Conservation (phyloP, 345 rosid genomes). For the Euphorbia lathyris region DNA sequence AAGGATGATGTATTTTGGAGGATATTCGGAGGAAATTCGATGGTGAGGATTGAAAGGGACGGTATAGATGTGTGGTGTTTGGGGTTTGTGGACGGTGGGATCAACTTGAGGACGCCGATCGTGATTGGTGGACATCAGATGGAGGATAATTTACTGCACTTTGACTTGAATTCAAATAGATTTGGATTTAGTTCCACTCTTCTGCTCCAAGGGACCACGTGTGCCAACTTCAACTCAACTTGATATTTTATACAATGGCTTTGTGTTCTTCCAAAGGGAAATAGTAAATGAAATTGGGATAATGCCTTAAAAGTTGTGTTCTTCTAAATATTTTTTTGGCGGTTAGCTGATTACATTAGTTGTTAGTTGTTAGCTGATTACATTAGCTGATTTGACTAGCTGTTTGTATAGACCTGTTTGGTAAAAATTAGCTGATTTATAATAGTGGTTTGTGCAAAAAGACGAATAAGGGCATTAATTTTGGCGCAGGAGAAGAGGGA, state of each 20-base stretch:
- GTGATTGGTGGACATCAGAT: constrained; percentile 25
- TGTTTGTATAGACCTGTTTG: too few species aligned
- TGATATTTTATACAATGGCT: not conserved
- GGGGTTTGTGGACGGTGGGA: constrained; percentile 42
- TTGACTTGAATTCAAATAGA: constrained; percentile 13
- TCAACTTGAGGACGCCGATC: constrained; percentile 8
- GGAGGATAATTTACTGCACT: constrained; percentile 24
- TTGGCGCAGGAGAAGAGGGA: too few species aligned
- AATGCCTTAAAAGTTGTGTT: too few species aligned
- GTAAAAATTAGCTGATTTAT: too few species aligned
- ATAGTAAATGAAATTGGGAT: too few species aligned
- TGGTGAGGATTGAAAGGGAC: constrained; percentile 23
- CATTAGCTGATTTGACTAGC: too few species aligned
- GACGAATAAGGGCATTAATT: too few species aligned
- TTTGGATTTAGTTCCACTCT: constrained; percentile 20
- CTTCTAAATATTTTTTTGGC: too few species aligned
- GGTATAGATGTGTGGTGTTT: constrained; percentile 30
- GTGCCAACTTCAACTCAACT: not conserved
- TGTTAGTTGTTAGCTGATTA: too few species aligned
- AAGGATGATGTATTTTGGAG: constrained; percentile 32
- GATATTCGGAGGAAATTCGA: constrained; percentile 30
- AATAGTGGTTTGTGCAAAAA: too few species aligned
- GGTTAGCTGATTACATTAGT: too few species aligned
- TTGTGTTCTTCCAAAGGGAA: too few species aligned
- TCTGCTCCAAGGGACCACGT: not conserved